phyloP scores from a whole-genome alignment of 345 rosid genomes.

The Citrus australasica region DNA sequence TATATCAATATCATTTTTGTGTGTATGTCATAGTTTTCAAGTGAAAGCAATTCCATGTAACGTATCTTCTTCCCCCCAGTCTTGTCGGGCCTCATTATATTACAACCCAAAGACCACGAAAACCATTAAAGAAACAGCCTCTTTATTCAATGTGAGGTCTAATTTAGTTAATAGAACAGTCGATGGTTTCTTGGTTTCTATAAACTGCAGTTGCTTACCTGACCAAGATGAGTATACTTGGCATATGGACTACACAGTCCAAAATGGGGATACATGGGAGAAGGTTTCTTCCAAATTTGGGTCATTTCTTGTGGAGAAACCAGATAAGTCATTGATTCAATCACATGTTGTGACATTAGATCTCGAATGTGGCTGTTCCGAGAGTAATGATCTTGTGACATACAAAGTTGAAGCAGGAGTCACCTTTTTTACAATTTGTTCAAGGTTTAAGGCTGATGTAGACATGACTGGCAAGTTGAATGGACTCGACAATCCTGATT shows the following conservation, averaged over 20 bases:
- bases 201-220: constrained; percentile 25
- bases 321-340: constrained; percentile 1
- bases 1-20: neutral
- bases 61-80: constrained; percentile 20
- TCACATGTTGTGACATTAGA: constrained; percentile 17
- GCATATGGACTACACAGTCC: constrained; percentile 25
- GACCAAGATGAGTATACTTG: constrained; percentile 5
- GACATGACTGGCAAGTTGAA: constrained; percentile 19
- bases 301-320: constrained; percentile 14
- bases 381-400: constrained; percentile 3
- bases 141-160: constrained; percentile 23
- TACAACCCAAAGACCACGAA: constrained; percentile 12
- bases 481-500: constrained; percentile 14
- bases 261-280: constrained; percentile 24
- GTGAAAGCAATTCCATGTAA: constrained; percentile 19
- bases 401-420: constrained; percentile 25
- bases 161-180: constrained; percentile 11
- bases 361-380: constrained; percentile 26
- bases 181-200: constrained; percentile 26
- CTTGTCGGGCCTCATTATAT: constrained; percentile 32
- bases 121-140: constrained; percentile 22
- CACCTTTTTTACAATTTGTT: constrained; percentile 20
- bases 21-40: constrained; percentile 6
- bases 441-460: constrained; percentile 14
- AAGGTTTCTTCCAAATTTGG: constrained; percentile 17